Evolutionary conservation across 352 stramenopile genomes (phyloP), one percentile per base, ranked within the genome.

Genomic region (Phytophthora aleatoria): DNA sequence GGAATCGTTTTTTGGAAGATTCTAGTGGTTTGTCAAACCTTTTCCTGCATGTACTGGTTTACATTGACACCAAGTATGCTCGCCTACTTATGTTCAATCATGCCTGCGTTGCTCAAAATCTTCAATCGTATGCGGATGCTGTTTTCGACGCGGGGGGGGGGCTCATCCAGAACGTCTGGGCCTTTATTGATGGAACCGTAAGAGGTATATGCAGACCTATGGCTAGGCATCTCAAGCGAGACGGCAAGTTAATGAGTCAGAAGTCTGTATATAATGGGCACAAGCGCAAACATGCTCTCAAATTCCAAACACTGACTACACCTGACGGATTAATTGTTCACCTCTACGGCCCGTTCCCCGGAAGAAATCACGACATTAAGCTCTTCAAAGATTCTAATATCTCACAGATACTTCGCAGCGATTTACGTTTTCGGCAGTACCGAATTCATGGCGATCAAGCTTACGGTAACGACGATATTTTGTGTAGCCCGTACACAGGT

Each of bases 221-320:
- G 6, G 33, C 63, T 16, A 12, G 53, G 10, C 43, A 56, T 13
- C 30, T 20, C 24, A 41, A 15, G 12, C 31, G 50, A 6, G 27
- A 54, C 7, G n/a, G 61, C n/a, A 63, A 54, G 20, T 50, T 33
- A 8, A 12, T 69, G 20, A 59, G 39, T 3, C 52, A 69, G 24
- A 41, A 58, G 33, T 69, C 61, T 0, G 48, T 68, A 2, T 70
- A 68, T 13, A 77, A 71, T 26, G 64, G 60, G 5, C 64, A 77
- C 27, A 71, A 71, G 38, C 30, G 64, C 5, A 70, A 76, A 35
- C 51, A 73, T 33, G 47, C 51, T 0, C 57, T 77, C 1, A 68
- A 71, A 30, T 77, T 57, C 7, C 69, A 77, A 27, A 62, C 42
- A 1, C 27, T 70, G n/a, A 35, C 53, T 31, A 39, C 57, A 2